Evolutionary conservation across 2,329 filamentous ascomycete species (phyloP).

Genomic region (Paramyrothecium sp.): DNA sequence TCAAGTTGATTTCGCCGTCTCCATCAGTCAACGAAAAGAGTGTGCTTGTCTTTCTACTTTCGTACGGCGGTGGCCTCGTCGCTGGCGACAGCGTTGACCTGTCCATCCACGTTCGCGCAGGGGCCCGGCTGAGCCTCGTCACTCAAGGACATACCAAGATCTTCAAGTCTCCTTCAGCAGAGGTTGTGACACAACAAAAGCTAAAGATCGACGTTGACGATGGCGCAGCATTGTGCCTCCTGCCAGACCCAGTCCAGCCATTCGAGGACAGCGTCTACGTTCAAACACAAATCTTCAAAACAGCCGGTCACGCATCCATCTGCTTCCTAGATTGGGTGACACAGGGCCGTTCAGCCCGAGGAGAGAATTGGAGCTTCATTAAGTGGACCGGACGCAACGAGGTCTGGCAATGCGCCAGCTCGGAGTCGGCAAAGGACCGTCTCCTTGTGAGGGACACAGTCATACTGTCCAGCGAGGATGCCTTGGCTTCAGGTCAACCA

Average conservation of each 20-base stretch:
- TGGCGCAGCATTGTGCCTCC: slow-evolving; percentile 58
- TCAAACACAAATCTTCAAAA: slow-evolving; percentile 76
- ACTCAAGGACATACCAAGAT: slow-evolving; percentile 90
- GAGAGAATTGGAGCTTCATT: slow-evolving; percentile 83
- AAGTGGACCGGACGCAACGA: slow-evolving; percentile 85
- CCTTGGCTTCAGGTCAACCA: slow-evolving; percentile 33
- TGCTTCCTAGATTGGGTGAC: slow-evolving; percentile 94
- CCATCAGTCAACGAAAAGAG: slow-evolving; percentile 63
- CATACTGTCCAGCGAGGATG: slow-evolving; percentile 61
- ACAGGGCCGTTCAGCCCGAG: slow-evolving; percentile 78
- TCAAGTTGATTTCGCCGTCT: slow-evolving; percentile 86
- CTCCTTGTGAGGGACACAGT: slow-evolving; percentile 85
- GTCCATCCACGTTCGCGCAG: slow-evolving; percentile 60
- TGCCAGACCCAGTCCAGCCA: slow-evolving; percentile 92
- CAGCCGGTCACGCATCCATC: slow-evolving; percentile 58
- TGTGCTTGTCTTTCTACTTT: slow-evolving; percentile 83
- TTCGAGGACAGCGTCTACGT: slow-evolving; percentile 82
- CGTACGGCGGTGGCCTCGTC: slow-evolving; percentile 91
- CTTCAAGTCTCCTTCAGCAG: slow-evolving; percentile 70
- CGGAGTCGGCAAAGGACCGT: slow-evolving; percentile 39
- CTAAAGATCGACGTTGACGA: slow-evolving; percentile 50
- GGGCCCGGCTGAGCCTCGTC: slow-evolving; percentile 65
- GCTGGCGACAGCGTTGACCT: slow-evolving; percentile 82
- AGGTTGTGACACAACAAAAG: slow-evolving; percentile 57
- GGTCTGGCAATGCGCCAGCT: slow-evolving; percentile 57